These are phyloP conservation scores for Helenozyma rhizophorensis DNA, from an alignment of 805 yeast species.

Conservation along the genomic window DNA sequence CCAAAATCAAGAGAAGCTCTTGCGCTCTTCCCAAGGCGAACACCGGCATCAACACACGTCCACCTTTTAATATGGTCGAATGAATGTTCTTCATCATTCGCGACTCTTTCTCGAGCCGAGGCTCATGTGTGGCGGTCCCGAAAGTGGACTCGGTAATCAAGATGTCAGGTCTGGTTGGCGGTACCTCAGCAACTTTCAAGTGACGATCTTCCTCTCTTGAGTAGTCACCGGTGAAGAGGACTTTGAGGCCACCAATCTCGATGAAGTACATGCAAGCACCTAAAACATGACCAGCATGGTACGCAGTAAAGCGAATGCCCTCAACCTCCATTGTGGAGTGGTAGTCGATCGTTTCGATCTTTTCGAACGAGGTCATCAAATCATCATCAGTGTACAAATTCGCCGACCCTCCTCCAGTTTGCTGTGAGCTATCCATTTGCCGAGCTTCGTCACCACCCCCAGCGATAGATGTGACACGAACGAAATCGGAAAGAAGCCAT, in stretches of 20 bases:
- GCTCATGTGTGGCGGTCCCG: constrained; percentile 96
- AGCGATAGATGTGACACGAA: constrained; percentile 71
- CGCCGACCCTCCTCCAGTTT: constrained; percentile 23
- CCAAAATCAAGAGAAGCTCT: constrained; percentile 82
- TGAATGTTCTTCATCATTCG: constrained; percentile 80
- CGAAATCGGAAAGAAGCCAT: constrained; percentile 93
- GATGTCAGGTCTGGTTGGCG: constrained; percentile 81
- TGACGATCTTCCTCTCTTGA: constrained; percentile 96
- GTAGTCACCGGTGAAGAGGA: constrained; percentile 93
- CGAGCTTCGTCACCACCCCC: constrained; percentile 35
- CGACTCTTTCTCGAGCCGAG: constrained; percentile 78
- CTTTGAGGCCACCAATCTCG: constrained; percentile 88
- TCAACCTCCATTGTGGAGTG: constrained; percentile 94
- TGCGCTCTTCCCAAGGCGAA: constrained; percentile 97
- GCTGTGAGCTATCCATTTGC: constrained; percentile 9
- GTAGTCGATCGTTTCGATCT: constrained; percentile 90
- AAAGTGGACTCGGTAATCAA: constrained; percentile 93
- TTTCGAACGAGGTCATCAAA: constrained; percentile 77
- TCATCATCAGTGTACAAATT: constrained; percentile 88
- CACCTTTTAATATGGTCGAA: constrained; percentile 79
- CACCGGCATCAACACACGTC: constrained; percentile 87
- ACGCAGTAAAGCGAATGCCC: constrained; percentile 94
- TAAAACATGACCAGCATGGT: constrained; percentile 98
- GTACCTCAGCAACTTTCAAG: constrained; percentile 91
- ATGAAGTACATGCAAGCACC: constrained; percentile 98